Evolutionary conservation across 2,329 filamentous ascomycete species (phyloP).

Genomic region (Ophiognomonia clavigignenti-juglandacearum): DNA sequence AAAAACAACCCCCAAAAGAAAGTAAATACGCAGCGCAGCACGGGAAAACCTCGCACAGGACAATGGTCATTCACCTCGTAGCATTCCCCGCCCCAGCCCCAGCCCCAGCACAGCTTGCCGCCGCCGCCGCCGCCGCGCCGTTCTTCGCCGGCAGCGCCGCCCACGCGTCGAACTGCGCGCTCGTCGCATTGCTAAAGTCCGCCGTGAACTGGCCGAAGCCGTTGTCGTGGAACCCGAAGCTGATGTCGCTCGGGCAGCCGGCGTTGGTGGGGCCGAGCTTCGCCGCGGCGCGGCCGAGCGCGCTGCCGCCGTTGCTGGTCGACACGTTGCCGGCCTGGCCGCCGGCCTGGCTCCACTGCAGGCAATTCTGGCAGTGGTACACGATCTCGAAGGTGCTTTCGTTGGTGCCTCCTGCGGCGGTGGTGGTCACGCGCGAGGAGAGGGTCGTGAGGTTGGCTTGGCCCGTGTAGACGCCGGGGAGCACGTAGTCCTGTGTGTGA

Average conservation of each 20-base stretch:
- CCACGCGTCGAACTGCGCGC: conserved; percentile 38
- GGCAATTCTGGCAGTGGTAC: conserved; percentile 59
- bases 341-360: conserved; percentile 47
- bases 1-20: no score
- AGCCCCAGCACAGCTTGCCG: no score
- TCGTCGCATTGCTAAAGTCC: conserved; percentile 30
- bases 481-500: conserved; percentile 41
- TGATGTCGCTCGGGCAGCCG: conserved; percentile 37
- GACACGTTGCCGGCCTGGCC: conserved; percentile 37
- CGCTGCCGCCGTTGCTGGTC: conserved; percentile 37
- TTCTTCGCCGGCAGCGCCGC: conserved; percentile 38
- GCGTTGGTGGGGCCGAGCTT: conserved; percentile 36
- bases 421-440: conserved; percentile 31
- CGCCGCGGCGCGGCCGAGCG: conserved; percentile 54
- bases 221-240: conserved; percentile 43
- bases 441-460: conserved; percentile 58
- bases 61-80: no score
- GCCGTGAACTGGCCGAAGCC: conserved; percentile 50
- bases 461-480: conserved; percentile 55
- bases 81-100: no score
- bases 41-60: no score
- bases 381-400: conserved; percentile 55
- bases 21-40: no score
- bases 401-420: conserved; percentile 48
- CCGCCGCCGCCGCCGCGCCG: conserved; percentile 23